Base-by-base conservation (phyloP, 208 protist species). In the Lotmaria passim region DNA sequence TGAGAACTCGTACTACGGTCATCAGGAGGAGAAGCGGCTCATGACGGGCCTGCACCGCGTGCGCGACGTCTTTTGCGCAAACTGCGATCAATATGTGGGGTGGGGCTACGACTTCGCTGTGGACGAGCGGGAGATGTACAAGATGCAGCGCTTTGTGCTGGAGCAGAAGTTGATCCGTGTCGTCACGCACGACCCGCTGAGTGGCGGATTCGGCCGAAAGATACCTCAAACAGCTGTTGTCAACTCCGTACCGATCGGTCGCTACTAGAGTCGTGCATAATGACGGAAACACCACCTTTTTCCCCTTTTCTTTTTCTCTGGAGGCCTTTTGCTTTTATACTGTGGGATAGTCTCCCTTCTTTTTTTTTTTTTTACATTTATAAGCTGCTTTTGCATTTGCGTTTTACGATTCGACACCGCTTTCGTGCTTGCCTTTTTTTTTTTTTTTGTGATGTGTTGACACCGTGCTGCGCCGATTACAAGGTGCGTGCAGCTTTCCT, bases 71-170 rank as follows among this genome's bases (percentile, higher is more conserved):
- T 94, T 92, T 64, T 94, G 89, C 58, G 48, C 79, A 21, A 79
- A 67, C 59, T 94, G 89, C 41, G 89, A 94, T 63, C 68, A 79
- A 28, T 88, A 92, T 64, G 48, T 94, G 36, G 89, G 89, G 14
- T 94, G 89, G 86, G 86, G 75, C 23, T 94, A 94, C 72, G 89
- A 94, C 69, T 91, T 91, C 74, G 86, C 89, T 0, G 77, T 85
- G 44, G 81, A 84, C 28, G 86, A 92, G 51, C 87, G 89, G 52
- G 86, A 94, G 78, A 73, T 80, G 51, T 92, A 92, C 66, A 94
- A 94, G 58, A 67, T 91, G 23, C 77, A 87, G 58, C 83, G 89
- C 55, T 94, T 91, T 65, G 89, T 94, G 30, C 61, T 94, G 39
- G 83, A 94, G 76, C 81, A 72, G 15, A 55, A 78, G 38, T 80